These are phyloP conservation scores for Brassica hybrid DNA, from an alignment of 441 rosid species.

Conservation along the genomic window DNA sequence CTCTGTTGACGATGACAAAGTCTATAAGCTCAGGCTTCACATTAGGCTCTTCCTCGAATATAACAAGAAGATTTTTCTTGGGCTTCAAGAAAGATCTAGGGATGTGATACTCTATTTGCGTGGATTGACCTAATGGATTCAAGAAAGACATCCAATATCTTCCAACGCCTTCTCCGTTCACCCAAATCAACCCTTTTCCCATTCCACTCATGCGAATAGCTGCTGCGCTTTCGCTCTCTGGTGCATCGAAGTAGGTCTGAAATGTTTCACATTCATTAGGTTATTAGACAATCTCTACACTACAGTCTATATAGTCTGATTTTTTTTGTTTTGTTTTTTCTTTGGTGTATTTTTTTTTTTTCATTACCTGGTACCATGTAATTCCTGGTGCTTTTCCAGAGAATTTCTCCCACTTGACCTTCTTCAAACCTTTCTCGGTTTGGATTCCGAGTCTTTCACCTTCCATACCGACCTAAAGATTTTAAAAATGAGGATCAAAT, in stretches of 20 bases:
- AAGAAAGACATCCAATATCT: conserved; percentile 86
- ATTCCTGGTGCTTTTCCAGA: conserved; percentile 39
- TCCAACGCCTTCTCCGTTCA: conserved; percentile 86
- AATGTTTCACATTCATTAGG: conserved; percentile 23
- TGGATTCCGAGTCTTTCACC: conserved; percentile 37
- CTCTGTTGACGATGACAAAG: conserved; percentile 46
- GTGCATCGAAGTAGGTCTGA: conserved; percentile 71
- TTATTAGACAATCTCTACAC: not conserved
- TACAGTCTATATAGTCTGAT: not conserved
- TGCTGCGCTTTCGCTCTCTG: conserved; percentile 70
- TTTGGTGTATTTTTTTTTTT: no score
- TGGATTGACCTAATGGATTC: conserved; percentile 65
- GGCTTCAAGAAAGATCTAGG: conserved; percentile 58
- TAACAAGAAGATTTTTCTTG: conserved; percentile 47
- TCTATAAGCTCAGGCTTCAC: conserved; percentile 49
- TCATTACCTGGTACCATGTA: conserved; percentile 43
- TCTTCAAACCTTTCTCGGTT: conserved; percentile 23
- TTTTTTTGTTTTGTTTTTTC: not conserved
- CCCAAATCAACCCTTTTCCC: conserved; percentile 90
- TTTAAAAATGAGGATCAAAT: not conserved
- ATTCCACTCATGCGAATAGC: conserved; percentile 64
- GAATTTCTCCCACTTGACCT: conserved; percentile 32
- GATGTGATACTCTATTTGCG: conserved; percentile 74
- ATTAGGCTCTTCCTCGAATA: conserved; percentile 57
- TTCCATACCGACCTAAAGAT: conserved; percentile 43